Percentiles rank a stretch among this genome's conserved stretches.
Evolutionary conservation across 768 basidiomycete genomes (phyloP).

Genomic region (Hygrocybe coccinea): DNA sequence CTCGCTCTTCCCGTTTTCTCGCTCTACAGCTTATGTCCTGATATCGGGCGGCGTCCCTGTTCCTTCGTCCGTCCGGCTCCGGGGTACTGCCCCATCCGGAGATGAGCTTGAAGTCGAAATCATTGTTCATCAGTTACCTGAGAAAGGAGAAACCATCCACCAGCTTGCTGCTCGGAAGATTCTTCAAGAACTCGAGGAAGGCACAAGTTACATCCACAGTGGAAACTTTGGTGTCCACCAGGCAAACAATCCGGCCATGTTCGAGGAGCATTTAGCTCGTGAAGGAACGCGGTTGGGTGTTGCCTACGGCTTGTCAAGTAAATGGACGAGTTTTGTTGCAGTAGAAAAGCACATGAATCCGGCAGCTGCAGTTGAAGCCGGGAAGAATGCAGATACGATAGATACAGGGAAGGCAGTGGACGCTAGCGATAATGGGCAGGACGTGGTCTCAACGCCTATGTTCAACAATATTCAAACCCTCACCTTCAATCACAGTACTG

Average conservation of each 20-base stretch:
- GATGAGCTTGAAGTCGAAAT: conserved; percentile 6
- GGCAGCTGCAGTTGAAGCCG: not conserved
- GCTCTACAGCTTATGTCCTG: conserved; percentile 1
- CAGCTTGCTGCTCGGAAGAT: conserved; percentile 4
- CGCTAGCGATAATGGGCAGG: not conserved
- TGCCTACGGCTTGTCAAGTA: conserved; percentile 2
- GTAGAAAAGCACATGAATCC: not conserved
- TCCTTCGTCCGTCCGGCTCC: conserved; percentile 1
- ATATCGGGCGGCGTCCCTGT: not conserved
- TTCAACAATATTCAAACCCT: not conserved
- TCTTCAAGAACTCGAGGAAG: conserved; percentile 5
- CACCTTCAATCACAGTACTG: not conserved
- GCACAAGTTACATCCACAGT: conserved; percentile 2
- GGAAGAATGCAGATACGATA: not conserved
- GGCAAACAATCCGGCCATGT: not conserved
- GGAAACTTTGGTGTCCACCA: not conserved
- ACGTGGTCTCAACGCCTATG: not conserved
- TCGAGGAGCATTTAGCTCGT: not conserved
- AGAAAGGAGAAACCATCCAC: conserved; percentile 1
- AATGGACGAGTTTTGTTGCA: conserved; percentile 7
- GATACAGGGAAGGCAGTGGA: not conserved
- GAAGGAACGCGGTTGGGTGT: conserved; percentile 1
- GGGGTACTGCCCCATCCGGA: not conserved
- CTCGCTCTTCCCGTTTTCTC: conserved; percentile 4
- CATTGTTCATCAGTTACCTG: not conserved